Evolutionary conservation across 192 early-diverging fungal species (phyloP), one percentile per base, ranked within the genome.

Genomic region (Mortierella hygrophila): DNA sequence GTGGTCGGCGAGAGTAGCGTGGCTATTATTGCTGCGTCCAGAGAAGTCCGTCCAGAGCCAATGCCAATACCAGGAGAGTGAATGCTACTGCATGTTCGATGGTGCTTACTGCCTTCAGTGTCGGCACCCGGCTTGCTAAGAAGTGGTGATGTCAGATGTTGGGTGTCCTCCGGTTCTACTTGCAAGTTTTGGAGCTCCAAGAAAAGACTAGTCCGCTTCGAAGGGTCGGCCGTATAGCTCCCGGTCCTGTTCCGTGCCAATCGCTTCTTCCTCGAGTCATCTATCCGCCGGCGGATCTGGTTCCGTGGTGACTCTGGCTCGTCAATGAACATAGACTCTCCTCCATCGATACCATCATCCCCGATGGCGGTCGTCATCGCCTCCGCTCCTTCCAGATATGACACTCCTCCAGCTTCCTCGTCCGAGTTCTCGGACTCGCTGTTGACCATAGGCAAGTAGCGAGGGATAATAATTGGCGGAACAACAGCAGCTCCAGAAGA

Each of bases 121-220:
- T 52, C 49, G 49, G 18, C 20, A 52, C 18, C 49, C 49, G 4
- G 49, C 16, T 21, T 20, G 49, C 16, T 11, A 26, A 65, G 60
- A 35, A 15, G 11, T 29, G 60, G 60, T 32, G 29, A 32, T 26
- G 60, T 65, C 38, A 20, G 40, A 23, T 70, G 40, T n/a, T 6
- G 18, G 7, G 16, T 8, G 7, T 20, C 38, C 69, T 23, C 20
- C 3, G 23, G 20, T 3, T 70, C 69, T 11, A 26, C 26, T 72
- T 41, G 42, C 21, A 29, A 32, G 32, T 40, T 65, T 38, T 85
- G 83, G 3, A 85, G 75, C 46, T 85, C 83, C 60, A 77, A 23
- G 42, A 85, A 85, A 6, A 85, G 63, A 35, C 83, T 85, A 4
- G 68, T 55, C 41, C 78, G 74, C 35, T 85, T 85, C 0, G 69